Evolutionary conservation across 2,329 filamentous ascomycete genomes (phyloP).

Genomic region (Verticillium tricorpus): DNA sequence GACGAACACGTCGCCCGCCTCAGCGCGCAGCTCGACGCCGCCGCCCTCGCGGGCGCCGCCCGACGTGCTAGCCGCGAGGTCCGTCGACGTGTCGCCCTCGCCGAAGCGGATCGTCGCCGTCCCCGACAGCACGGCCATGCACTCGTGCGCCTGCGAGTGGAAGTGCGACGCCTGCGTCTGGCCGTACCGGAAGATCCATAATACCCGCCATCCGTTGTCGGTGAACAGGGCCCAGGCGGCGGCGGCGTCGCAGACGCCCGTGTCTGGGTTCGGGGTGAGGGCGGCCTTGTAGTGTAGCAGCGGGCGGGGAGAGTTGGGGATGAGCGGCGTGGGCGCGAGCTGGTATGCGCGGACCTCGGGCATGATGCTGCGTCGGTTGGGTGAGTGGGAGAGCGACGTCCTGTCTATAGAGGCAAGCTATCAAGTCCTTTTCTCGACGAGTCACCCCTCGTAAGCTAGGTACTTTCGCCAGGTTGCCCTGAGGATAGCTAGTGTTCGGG

Average conservation of each 20-base stretch:
- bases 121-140: conserved; percentile 52
- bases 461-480: no score
- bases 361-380: conserved; percentile 14
- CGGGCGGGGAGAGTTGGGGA: conserved; percentile 48
- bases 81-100: conserved; percentile 39
- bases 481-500: no score
- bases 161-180: conserved; percentile 52
- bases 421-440: no score
- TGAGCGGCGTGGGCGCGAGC: conserved; percentile 36
- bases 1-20: conserved; percentile 53
- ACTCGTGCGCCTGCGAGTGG: conserved; percentile 52
- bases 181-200: conserved; percentile 56
- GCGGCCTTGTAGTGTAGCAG: conserved; percentile 48
- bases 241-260: conserved; percentile 17
- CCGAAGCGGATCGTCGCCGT: conserved; percentile 50
- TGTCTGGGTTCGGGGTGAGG: conserved; percentile 17
- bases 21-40: conserved; percentile 42
- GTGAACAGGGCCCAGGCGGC: conserved; percentile 39
- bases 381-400: no score
- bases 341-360: conserved; percentile 28
- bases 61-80: conserved; percentile 33
- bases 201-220: conserved; percentile 45
- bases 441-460: no score
- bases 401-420: no score
- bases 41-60: conserved; percentile 37